phyloP scores from a whole-genome alignment of 441 rosid species.

The Populus trichocarpa region DNA sequence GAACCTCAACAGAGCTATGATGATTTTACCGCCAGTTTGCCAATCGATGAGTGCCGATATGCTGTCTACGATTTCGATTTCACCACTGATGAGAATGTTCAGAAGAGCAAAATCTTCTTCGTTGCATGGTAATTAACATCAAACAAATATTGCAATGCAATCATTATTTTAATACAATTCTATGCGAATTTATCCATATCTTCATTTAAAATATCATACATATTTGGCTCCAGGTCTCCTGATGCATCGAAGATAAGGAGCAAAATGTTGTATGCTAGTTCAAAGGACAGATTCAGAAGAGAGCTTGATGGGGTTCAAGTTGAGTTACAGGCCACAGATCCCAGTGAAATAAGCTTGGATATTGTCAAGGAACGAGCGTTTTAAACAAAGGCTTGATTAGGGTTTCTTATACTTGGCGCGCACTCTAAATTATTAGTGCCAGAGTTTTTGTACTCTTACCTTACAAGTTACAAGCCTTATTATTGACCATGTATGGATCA shows the following conservation, averaged over 20 bases:
- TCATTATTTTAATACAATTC: too few species aligned
- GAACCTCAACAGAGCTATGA: conserved; percentile 32
- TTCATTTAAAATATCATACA: background rate
- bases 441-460: background rate
- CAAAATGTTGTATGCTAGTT: conserved; percentile 74
- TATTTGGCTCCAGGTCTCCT: conserved; percentile 41
- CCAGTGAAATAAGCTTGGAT: conserved; percentile 64
- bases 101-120: conserved; percentile 59
- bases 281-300: conserved; percentile 72
- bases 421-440: background rate
- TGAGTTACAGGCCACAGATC: conserved; percentile 17
- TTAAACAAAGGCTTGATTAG: background rate
- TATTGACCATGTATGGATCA: background rate
- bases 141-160: background rate
- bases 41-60: conserved; percentile 50
- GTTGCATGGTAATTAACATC: conserved; percentile 38
- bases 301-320: conserved; percentile 71
- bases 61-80: conserved; percentile 57
- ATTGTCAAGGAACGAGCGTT: conserved; percentile 47
- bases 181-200: background rate
- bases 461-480: background rate
- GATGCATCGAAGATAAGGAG: conserved; percentile 57
- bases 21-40: conserved; percentile 41
- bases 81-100: conserved; percentile 45
- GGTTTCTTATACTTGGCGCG: background rate